Conservation (phyloP, 805 yeast genomes). For the Cyberlindnera galapagoensis region DNA sequence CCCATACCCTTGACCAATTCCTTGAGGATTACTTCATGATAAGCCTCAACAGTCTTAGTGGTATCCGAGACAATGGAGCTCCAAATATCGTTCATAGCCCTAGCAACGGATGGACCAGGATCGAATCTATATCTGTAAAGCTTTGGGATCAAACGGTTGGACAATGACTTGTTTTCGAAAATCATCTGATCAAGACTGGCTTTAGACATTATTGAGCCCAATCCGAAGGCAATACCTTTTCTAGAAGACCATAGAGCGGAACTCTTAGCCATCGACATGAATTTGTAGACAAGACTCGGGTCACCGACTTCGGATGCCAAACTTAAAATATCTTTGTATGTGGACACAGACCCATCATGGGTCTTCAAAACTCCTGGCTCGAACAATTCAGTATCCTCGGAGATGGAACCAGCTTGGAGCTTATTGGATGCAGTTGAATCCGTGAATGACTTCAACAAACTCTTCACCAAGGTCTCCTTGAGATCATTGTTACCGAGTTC, state of each 20-base stretch:
- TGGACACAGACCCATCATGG: slow-evolving; percentile 79
- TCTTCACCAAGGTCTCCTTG: slow-evolving; percentile 67
- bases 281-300: slow-evolving; percentile 87
- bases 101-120: slow-evolving; percentile 68
- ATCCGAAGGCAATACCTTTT: slow-evolving; percentile 90
- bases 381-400: slow-evolving; percentile 76
- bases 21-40: slow-evolving; percentile 51
- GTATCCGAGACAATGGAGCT: slow-evolving; percentile 53
- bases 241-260: slow-evolving; percentile 90
- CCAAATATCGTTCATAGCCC: slow-evolving; percentile 90
- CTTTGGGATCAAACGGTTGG: slow-evolving; percentile 68
- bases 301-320: slow-evolving; percentile 94
- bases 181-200: slow-evolving; percentile 62
- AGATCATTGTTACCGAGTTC: slow-evolving; percentile 66
- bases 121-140: slow-evolving; percentile 81
- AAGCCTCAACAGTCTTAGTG: slow-evolving; percentile 42
- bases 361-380: slow-evolving; percentile 78
- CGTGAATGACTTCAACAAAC: slow-evolving; percentile 71
- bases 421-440: slow-evolving; percentile 44
- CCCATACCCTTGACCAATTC: slow-evolving; percentile 69
- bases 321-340: slow-evolving; percentile 83
- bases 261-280: slow-evolving; percentile 85
- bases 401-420: slow-evolving; percentile 59
- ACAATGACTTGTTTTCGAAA: slow-evolving; percentile 43
- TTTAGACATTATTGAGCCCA: slow-evolving; percentile 78